These are phyloP conservation scores for Viola odorata DNA, from an alignment of 345 rosid species.

Conservation along the genomic window DNA sequence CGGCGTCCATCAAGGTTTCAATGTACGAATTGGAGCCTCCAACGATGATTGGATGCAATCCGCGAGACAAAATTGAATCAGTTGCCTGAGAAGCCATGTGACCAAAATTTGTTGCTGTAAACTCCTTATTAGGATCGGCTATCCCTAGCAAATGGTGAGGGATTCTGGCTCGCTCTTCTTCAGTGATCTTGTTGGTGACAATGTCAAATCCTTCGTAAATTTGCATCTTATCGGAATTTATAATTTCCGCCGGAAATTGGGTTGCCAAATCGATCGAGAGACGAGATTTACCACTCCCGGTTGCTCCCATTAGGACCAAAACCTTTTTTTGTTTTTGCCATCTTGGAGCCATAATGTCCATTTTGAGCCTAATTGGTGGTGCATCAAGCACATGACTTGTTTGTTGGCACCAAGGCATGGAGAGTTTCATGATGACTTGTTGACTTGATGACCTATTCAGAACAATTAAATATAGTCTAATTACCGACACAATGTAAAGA, in stretches of 20 bases:
- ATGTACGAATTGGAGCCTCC: constrained; percentile 84
- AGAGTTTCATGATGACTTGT: constrained; percentile 1
- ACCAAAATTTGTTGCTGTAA: constrained; percentile 46
- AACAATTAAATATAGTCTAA: too few species aligned
- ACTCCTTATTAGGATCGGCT: constrained; percentile 34
- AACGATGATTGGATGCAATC: constrained; percentile 57
- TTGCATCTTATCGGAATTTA: constrained; percentile 82
- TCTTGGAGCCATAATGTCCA: constrained; percentile 26
- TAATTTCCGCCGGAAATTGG: constrained; percentile 55
- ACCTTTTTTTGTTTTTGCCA: constrained; percentile 51
- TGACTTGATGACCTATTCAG: not conserved
- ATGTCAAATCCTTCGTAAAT: constrained; percentile 53
- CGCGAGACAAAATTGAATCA: constrained; percentile 41
- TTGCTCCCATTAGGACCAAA: constrained; percentile 65
- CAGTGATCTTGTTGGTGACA: constrained; percentile 58
- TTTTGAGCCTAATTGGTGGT: constrained; percentile 20
- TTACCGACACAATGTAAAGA: too few species aligned
- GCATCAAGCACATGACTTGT: constrained; percentile 2
- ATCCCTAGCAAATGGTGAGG: constrained; percentile 76
- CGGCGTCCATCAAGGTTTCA: constrained; percentile 47
- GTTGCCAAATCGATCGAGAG: constrained; percentile 74
- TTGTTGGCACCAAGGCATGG: constrained; percentile 9
- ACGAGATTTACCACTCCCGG: constrained; percentile 78
- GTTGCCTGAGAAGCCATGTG: constrained; percentile 35
- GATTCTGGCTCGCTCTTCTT: constrained; percentile 49